Evolutionary conservation across 768 basidiomycete genomes (phyloP).

Genomic region (Serendipita sp.): DNA sequence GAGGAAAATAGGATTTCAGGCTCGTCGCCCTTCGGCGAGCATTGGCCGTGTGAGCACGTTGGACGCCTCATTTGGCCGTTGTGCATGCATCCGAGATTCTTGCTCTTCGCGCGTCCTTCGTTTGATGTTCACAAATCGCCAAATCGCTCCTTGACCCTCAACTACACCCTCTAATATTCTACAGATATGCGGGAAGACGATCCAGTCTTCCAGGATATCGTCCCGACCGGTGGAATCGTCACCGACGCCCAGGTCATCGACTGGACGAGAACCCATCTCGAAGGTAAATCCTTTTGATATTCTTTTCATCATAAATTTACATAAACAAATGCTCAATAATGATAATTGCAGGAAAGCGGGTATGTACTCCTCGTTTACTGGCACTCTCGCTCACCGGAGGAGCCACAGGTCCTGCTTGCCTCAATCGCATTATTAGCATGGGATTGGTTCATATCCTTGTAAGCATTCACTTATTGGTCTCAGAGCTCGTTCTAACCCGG

Average conservation of each 20-base stretch:
- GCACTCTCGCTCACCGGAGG: not conserved
- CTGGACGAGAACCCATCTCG: constrained; percentile 2
- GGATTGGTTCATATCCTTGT: not conserved
- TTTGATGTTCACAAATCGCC: not conserved
- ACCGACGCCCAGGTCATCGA: not conserved
- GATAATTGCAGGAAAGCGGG: not conserved
- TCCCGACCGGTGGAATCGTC: too few species aligned
- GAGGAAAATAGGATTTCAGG: too few species aligned
- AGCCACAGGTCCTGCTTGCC: not conserved
- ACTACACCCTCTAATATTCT: not conserved
- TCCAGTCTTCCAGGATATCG: too few species aligned
- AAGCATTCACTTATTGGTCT: not conserved
- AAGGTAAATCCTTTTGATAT: not conserved
- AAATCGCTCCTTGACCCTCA: not conserved
- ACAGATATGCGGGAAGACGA: not conserved
- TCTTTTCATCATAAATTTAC: too few species aligned
- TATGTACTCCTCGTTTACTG: not conserved
- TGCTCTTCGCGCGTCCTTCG: too few species aligned
- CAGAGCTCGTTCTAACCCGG: not conserved
- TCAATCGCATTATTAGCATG: not conserved
- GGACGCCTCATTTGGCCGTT: too few species aligned
- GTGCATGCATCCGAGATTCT: too few species aligned
- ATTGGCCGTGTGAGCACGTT: too few species aligned
- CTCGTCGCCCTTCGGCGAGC: too few species aligned
- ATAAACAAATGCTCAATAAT: not conserved